These are phyloP conservation scores for Ogataea paraovalis DNA, from an alignment of 805 yeast genomes.

Conservation along the genomic window DNA sequence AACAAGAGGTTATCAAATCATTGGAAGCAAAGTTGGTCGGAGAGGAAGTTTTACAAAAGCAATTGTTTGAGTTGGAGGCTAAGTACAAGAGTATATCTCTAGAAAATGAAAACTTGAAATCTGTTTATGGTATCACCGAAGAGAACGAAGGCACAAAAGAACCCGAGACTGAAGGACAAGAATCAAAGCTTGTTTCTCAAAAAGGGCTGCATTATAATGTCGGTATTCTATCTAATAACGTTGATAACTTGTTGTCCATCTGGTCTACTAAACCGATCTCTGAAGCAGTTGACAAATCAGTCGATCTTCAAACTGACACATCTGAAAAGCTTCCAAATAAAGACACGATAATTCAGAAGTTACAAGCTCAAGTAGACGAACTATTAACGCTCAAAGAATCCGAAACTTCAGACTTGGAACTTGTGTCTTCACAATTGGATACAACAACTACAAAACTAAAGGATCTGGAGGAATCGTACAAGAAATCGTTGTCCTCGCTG, in stretches of 20 bases:
- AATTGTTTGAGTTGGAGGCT: constrained; percentile 44
- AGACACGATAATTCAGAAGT: constrained; percentile 24
- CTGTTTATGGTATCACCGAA: constrained; percentile 26
- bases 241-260: constrained; percentile 15
- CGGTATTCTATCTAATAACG: constrained; percentile 11
- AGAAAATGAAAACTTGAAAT: constrained; percentile 40
- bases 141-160: not conserved
- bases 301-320: not conserved
- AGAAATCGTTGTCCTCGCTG: constrained; percentile 66
- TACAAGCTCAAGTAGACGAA: constrained; percentile 57
- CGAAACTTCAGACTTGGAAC: constrained; percentile 26
- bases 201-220: constrained; percentile 1
- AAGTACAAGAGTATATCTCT: constrained; percentile 41
- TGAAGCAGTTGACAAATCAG: constrained; percentile 8
- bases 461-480: constrained; percentile 60
- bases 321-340: constrained; percentile 4
- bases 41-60: constrained; percentile 42
- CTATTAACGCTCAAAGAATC: constrained; percentile 43
- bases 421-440: constrained; percentile 32
- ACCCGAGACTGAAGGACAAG: constrained; percentile 27
- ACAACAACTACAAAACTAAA: constrained; percentile 17
- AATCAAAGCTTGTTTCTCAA: not conserved
- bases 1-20: constrained; percentile 41
- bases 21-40: constrained; percentile 39
- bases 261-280: constrained; percentile 7